A percentile compares a stretch with the other conserved stretches of the same genome.
Evolutionary conservation across 2,329 filamentous ascomycete genomes (phyloP).

Genomic region (Fusarium sarcochroum): DNA sequence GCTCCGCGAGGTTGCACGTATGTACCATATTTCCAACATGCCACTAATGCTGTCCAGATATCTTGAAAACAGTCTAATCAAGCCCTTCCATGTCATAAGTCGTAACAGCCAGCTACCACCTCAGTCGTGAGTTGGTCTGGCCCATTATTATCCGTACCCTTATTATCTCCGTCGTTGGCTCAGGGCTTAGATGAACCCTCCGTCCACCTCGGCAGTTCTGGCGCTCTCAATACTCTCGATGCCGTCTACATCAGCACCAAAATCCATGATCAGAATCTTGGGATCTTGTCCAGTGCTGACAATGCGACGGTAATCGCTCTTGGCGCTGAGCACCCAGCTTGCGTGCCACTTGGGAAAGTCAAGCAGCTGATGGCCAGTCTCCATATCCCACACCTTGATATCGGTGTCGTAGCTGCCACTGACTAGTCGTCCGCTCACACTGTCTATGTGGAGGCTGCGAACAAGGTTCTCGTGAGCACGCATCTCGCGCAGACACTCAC

Average conservation of each 20-base stretch:
- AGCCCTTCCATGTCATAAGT: conserved; percentile 42
- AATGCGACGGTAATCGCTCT: conserved; percentile 94
- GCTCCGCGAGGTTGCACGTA: conserved; percentile 42
- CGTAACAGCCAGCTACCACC: conserved; percentile 33
- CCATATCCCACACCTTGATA: conserved; percentile 94
- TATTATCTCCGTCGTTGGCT: background rate
- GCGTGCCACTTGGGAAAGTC: conserved; percentile 95
- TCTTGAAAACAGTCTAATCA: conserved; percentile 37
- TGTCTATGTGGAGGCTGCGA: conserved; percentile 91
- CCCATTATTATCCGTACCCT: conserved; percentile 19
- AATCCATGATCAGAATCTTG: conserved; percentile 93
- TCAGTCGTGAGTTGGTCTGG: conserved; percentile 8
- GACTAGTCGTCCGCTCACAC: conserved; percentile 85
- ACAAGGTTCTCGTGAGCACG: conserved; percentile 88
- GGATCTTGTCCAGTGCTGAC: conserved; percentile 96
- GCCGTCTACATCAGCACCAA: conserved; percentile 74
- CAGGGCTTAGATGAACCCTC: conserved; percentile 47
- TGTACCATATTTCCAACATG: conserved; percentile 41
- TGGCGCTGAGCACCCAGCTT: conserved; percentile 96
- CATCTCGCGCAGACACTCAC: conserved; percentile 84
- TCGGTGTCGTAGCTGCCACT: conserved; percentile 96
- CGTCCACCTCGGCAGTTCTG: conserved; percentile 29
- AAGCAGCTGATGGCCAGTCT: conserved; percentile 81
- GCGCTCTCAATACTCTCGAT: conserved; percentile 71
- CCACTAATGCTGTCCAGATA: conserved; percentile 30